These are phyloP conservation scores for Fusarium pseudoanthophilum DNA, from an alignment of 2,329 filamentous ascomycete species.

Conservation along the genomic window DNA sequence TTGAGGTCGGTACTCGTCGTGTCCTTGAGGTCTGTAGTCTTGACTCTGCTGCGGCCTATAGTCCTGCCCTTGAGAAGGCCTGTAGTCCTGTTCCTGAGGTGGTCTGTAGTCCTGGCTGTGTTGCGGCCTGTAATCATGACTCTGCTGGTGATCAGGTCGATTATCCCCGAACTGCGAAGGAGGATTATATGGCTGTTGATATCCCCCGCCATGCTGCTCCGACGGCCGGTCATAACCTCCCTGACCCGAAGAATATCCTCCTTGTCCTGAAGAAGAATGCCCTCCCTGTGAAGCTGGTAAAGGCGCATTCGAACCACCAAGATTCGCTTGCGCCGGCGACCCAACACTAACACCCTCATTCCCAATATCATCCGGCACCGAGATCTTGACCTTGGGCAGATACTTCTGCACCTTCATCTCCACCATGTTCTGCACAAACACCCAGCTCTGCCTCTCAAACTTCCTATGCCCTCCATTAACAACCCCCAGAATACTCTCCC, in stretches of 20 bases:
- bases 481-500: slow-evolving; percentile 56
- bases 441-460: slow-evolving; percentile 58
- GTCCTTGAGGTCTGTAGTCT: slow-evolving; percentile 3
- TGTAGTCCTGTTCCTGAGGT: neutral
- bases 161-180: slow-evolving; percentile 40
- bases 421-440: slow-evolving; percentile 58
- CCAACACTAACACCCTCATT: slow-evolving; percentile 59
- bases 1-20: slow-evolving; percentile 5
- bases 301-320: slow-evolving; percentile 48
- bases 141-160: slow-evolving; percentile 20
- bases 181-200: slow-evolving; percentile 44
- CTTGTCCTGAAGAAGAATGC: neutral
- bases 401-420: slow-evolving; percentile 59
- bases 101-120: neutral
- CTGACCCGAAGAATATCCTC: neutral
- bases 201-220: slow-evolving; percentile 19
- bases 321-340: slow-evolving; percentile 48
- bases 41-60: neutral
- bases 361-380: slow-evolving; percentile 58
- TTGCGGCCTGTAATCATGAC: neutral
- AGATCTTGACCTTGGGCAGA: slow-evolving; percentile 57
- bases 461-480: slow-evolving; percentile 60
- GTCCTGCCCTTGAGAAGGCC: neutral
- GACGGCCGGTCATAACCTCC: slow-evolving; percentile 25
- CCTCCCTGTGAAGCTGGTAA: slow-evolving; percentile 36